phyloP scores from a whole-genome alignment of 305 asterid species.

The Fraxinus albicans region DNA sequence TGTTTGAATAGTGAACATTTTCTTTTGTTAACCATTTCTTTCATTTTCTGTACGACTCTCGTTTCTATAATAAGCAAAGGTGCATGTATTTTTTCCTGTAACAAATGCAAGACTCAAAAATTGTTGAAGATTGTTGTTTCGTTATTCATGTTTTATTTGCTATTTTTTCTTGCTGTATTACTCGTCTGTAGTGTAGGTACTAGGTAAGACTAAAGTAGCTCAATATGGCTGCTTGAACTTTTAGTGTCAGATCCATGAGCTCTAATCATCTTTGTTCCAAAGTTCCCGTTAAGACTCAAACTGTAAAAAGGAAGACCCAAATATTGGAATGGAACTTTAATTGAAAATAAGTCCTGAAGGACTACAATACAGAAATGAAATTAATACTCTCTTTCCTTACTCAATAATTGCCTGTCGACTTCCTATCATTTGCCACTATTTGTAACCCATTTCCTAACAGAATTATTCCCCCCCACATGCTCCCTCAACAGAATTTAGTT shows the following conservation, averaged over 20 bases:
- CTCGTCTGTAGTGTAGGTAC: not conserved
- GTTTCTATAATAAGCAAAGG: not conserved
- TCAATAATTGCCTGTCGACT: too few relatives aligned
- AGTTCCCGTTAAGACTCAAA: slow-evolving; percentile 31
- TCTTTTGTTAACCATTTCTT: not conserved
- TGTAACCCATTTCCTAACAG: too few relatives aligned
- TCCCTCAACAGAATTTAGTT: too few relatives aligned
- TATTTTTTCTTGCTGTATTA: not conserved
- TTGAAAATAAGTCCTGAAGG: too few relatives aligned
- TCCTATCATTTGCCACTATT: too few relatives aligned
- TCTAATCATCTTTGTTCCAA: slow-evolving; percentile 39
- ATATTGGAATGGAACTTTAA: too few relatives aligned
- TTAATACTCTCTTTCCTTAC: too few relatives aligned
- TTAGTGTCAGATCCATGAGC: slow-evolving; percentile 50
- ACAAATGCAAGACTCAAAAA: not conserved
- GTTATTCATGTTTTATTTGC: not conserved
- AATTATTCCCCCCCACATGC: too few relatives aligned
- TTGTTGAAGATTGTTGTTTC: not conserved
- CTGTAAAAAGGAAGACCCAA: too few relatives aligned
- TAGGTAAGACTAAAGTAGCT: not conserved
- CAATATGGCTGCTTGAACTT: slow-evolving; percentile 13
- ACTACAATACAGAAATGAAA: too few relatives aligned
- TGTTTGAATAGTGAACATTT: not conserved
- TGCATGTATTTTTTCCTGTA: not conserved
- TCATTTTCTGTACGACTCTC: not conserved